Percentiles rank a stretch among this genome's conserved stretches.
These are phyloP conservation scores for Chlorella variabilis DNA, from an alignment of 163 green algal genomes.

Conservation along the genomic window DNA sequence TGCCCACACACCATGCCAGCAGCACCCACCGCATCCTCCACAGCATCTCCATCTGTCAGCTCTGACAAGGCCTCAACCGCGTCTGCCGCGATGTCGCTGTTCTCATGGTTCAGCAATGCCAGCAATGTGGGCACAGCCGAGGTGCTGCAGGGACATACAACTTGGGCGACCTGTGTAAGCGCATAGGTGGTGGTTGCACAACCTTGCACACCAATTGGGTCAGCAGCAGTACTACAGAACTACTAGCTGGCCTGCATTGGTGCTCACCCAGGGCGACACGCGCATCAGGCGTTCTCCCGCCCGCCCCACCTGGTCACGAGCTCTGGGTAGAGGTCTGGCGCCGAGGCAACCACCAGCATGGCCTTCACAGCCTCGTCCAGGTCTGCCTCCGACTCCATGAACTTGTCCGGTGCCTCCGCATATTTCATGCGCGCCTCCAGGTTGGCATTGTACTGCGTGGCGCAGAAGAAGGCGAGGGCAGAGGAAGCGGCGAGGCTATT, in stretches of 20 bases:
- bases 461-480: not conserved
- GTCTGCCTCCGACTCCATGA: constrained; percentile 95
- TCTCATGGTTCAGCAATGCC: constrained; percentile 90
- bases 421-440: constrained; percentile 90
- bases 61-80: constrained; percentile 87
- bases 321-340: constrained; percentile 68
- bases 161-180: too few relatives aligned
- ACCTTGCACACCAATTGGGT: too few relatives aligned
- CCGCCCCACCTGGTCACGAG: constrained; percentile 53
- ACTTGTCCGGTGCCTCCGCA: constrained; percentile 84
- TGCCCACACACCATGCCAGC: too few relatives aligned
- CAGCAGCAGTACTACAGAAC: too few relatives aligned
- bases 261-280: too few relatives aligned
- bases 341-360: constrained; percentile 48
- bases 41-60: constrained; percentile 85
- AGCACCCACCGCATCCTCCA: constrained; percentile 58
- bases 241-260: too few relatives aligned
- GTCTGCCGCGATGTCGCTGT: constrained; percentile 90
- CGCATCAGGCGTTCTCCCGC: too few relatives aligned
- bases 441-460: constrained; percentile 84
- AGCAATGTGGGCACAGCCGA: constrained; percentile 63
- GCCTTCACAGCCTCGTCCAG: constrained; percentile 88
- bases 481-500: not conserved
- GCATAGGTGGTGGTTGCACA: too few relatives aligned
- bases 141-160: constrained; percentile 20